These are phyloP conservation scores for Boletus reticuloceps DNA, from an alignment of 768 basidiomycete genomes.

Conservation along the genomic window DNA sequence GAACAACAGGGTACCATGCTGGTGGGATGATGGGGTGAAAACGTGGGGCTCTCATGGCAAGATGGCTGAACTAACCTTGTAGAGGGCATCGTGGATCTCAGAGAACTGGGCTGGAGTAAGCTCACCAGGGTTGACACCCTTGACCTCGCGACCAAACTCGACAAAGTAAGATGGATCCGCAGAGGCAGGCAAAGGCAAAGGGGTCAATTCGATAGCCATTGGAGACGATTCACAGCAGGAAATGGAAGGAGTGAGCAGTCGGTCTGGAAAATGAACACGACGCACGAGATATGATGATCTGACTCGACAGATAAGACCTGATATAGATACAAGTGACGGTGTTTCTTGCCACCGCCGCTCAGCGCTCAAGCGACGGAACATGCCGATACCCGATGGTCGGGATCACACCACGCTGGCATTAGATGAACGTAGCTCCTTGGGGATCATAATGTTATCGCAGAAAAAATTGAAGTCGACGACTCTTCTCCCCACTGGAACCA, in stretches of 20 bases:
- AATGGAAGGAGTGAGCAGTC: too few species aligned
- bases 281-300: not conserved
- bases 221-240: not conserved
- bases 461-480: too few species aligned
- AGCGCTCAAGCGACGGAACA: not conserved
- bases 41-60: not conserved
- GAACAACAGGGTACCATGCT: constrained; percentile 79
- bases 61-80: constrained; percentile 51
- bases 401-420: too few species aligned
- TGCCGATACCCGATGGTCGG: not conserved
- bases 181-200: constrained; percentile 70
- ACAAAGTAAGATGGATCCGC: constrained; percentile 65
- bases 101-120: constrained; percentile 60
- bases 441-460: too few species aligned
- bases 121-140: constrained; percentile 64
- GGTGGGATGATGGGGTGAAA: constrained; percentile 1
- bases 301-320: constrained; percentile 7
- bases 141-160: constrained; percentile 76
- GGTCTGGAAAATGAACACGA: not conserved
- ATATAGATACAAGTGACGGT: too few species aligned
- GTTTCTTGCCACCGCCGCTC: not conserved
- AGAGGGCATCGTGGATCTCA: constrained; percentile 68
- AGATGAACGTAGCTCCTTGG: not conserved
- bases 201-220: constrained; percentile 63
- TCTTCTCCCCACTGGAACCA: too few species aligned